These are phyloP conservation scores for Sisymbrium irio DNA, from an alignment of 345 rosid genomes.

Conservation along the genomic window DNA sequence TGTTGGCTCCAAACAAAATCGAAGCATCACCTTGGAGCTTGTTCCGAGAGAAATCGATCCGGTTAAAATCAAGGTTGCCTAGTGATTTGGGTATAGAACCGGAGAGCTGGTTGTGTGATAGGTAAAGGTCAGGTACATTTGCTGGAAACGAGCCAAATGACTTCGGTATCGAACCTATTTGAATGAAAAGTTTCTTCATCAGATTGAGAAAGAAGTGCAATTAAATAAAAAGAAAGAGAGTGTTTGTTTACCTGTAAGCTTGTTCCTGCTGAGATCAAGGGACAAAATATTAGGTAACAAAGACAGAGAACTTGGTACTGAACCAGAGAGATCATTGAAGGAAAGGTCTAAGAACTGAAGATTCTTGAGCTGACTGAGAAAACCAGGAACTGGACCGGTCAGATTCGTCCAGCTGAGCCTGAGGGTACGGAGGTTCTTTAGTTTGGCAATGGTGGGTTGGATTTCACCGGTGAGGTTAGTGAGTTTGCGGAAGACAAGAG, in stretches of 20 bases:
- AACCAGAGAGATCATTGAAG: slow-evolving; percentile 60
- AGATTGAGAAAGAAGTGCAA: neutral
- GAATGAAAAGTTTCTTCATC: neutral
- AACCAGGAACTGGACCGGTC: slow-evolving; percentile 54
- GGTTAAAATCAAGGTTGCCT: slow-evolving; percentile 42
- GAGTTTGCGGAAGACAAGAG: slow-evolving; percentile 50
- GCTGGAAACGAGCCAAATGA: slow-evolving; percentile 53
- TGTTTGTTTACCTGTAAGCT: neutral
- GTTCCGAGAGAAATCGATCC: slow-evolving; percentile 63
- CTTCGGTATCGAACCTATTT: slow-evolving; percentile 50
- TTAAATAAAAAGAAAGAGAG: neutral
- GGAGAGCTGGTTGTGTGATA: slow-evolving; percentile 67
- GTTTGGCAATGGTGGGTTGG: slow-evolving; percentile 56
- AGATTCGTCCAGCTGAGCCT: slow-evolving; percentile 57
- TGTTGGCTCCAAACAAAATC: slow-evolving; percentile 38
- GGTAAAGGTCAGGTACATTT: slow-evolving; percentile 33
- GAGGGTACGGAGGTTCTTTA: slow-evolving; percentile 48
- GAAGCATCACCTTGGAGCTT: slow-evolving; percentile 62
- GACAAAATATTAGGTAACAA: slow-evolving; percentile 30
- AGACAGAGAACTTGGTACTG: slow-evolving; percentile 52
- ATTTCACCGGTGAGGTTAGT: slow-evolving; percentile 60
- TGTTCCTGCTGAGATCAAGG: slow-evolving; percentile 11
- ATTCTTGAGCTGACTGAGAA: slow-evolving; percentile 48
- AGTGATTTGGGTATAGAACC: slow-evolving; percentile 58
- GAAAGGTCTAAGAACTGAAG: slow-evolving; percentile 53